Base-by-base conservation (phyloP, 2,329 filamentous ascomycete genomes). In the Phyllosticta citrichinensis region DNA sequence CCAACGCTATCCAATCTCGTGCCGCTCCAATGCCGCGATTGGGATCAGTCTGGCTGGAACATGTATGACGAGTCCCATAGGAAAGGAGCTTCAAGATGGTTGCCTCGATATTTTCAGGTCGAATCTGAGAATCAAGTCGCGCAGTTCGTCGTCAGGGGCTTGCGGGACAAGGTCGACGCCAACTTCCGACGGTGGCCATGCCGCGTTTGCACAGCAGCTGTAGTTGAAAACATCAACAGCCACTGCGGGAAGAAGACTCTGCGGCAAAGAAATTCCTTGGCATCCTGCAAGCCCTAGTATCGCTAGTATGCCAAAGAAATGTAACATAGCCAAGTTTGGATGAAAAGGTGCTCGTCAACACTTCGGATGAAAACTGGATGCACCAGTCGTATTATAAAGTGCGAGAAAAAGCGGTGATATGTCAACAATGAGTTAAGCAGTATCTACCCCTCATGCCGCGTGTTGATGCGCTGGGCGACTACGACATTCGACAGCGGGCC, bases 1-100 rank as follows among this genome's bases (percentile, higher is more conserved):
- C 77, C 24, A 71, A 70, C 33, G 75, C 75, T 55, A 84, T 79
- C 81, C 81, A 84, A 66, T 83, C 80, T 62, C 81, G 70, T 11
- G 82, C 81, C 5, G 81, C 81, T 1, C 81, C 80, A 58, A 84
- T 83, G 1, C 82, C 82, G 5, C 78, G 73, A 2, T 74, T 78
- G 3, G 75, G 75, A 35, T 76, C 77, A 62, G 79, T 82, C 64
- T 83, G 80, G 1, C 71, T 74, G 5, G 80, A 82, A 0, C 83
- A 71, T 0, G 82, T 84, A 66, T 84, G 81, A 8, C 82, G 75
- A 5, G 82, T 84, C 27, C 80, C 81, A 64, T 83, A 85, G 17
- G 76, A 78, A 3, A 80, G 81, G 0, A 84, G 76, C 64, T 79
- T 83, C 58, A 73, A 70, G 63, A 84, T 79, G 61, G 73, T 81